These are phyloP conservation scores for Tremellales sp. DNA, from an alignment of 1,284 basidiomycete species.

Conservation along the genomic window DNA sequence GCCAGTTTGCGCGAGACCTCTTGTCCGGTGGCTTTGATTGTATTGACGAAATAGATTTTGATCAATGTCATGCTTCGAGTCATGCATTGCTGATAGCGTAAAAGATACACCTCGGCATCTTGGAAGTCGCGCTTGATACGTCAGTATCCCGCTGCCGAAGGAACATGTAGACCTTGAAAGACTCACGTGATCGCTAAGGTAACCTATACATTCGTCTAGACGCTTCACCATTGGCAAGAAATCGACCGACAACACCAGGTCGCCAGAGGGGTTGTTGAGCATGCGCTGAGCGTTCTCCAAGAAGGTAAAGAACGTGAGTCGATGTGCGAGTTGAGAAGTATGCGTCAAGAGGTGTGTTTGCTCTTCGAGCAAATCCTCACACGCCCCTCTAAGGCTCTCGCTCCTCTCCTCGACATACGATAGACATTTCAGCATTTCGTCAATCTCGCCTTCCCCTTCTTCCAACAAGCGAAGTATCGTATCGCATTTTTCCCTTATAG, in stretches of 20 bases:
- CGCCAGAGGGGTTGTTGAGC: constrained; percentile 86
- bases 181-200: constrained; percentile 75
- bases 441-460: constrained; percentile 67
- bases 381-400: constrained; percentile 80
- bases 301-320: constrained; percentile 86
- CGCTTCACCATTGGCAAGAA: constrained; percentile 91
- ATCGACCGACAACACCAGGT: constrained; percentile 78
- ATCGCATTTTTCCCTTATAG: constrained; percentile 71
- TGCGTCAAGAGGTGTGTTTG: constrained; percentile 65
- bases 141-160: background rate
- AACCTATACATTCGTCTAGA: constrained; percentile 86
- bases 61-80: constrained; percentile 92
- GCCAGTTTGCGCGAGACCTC: constrained; percentile 69
- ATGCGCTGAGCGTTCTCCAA: constrained; percentile 82
- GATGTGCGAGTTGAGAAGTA: constrained; percentile 69
- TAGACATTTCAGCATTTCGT: constrained; percentile 75
- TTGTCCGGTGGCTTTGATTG: constrained; percentile 65
- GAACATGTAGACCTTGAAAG: background rate
- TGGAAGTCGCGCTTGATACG: constrained; percentile 72
- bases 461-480: constrained; percentile 63
- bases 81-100: constrained; percentile 93
- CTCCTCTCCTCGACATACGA: constrained; percentile 80
- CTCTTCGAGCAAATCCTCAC: constrained; percentile 79
- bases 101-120: constrained; percentile 83
- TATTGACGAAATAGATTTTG: constrained; percentile 86